Evolutionary conservation across 768 basidiomycete species (phyloP).

Genomic region (Russula sp.): DNA sequence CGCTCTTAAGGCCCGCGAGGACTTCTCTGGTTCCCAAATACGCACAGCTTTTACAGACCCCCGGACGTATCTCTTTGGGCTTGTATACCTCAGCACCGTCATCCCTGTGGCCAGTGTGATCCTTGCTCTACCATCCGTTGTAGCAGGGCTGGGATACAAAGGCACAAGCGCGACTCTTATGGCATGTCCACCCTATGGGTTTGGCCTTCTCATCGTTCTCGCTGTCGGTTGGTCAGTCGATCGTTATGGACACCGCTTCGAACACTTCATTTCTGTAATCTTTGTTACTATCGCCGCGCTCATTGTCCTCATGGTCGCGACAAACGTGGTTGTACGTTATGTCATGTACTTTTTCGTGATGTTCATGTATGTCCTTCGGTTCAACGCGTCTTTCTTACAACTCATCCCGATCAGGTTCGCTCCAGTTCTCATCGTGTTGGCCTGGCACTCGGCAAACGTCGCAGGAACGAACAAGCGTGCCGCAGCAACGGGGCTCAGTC

Average conservation of each 20-base stretch:
- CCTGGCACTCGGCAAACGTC: not conserved
- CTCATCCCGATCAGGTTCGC: not conserved
- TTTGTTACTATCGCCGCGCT: not conserved
- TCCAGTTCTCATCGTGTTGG: not conserved
- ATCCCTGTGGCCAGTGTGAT: slow-evolving; percentile 1
- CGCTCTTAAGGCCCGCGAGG: slow-evolving; percentile 13
- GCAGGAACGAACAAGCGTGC: not conserved
- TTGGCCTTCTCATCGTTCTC: slow-evolving; percentile 14
- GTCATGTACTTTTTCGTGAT: not conserved
- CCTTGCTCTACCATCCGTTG: not conserved
- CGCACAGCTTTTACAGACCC: not conserved
- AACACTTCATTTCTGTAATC: slow-evolving; percentile 24
- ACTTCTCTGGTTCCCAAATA: not conserved
- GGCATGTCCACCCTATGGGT: slow-evolving; percentile 21
- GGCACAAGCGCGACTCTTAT: slow-evolving; percentile 22
- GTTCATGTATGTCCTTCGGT: not conserved
- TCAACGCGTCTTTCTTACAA: not conserved
- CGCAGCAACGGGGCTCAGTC: not conserved
- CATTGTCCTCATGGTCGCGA: not conserved
- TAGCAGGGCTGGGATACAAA: slow-evolving; percentile 11
- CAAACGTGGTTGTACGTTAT: not conserved
- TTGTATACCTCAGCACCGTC: not conserved
- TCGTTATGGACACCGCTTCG: slow-evolving; percentile 26
- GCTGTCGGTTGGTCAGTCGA: slow-evolving; percentile 25
- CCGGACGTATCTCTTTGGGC: not conserved